These are phyloP conservation scores for Chloromonas sp. DNA, from an alignment of 163 green algal genomes.

Conservation along the genomic window DNA sequence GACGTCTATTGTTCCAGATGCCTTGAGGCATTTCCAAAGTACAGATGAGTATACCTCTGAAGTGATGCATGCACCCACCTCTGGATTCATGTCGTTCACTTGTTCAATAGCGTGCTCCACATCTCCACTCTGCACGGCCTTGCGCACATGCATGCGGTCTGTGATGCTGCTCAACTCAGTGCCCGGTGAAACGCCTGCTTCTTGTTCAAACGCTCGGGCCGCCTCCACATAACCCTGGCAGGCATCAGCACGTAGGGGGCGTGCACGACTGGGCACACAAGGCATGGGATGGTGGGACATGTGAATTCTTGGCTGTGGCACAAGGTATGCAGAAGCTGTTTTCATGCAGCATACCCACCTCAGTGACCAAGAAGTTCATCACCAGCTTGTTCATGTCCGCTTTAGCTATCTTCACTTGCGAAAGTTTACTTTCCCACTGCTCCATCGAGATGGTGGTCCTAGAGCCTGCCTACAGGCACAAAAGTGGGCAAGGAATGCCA, in stretches of 20 bases:
- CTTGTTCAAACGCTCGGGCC: slow-evolving; percentile 74
- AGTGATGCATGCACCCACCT: slow-evolving; percentile 45
- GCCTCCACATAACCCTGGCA: slow-evolving; percentile 81
- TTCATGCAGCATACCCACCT: slow-evolving; percentile 48
- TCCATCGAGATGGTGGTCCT: background rate
- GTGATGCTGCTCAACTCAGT: slow-evolving; percentile 75
- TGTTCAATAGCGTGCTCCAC: slow-evolving; percentile 82
- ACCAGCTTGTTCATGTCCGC: slow-evolving; percentile 90
- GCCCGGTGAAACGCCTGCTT: slow-evolving; percentile 64
- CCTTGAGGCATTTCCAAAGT: too few species aligned
- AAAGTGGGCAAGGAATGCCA: too few species aligned
- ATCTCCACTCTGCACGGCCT: slow-evolving; percentile 77
- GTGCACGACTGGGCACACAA: background rate
- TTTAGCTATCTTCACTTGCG: slow-evolving; percentile 63
- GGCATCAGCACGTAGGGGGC: background rate
- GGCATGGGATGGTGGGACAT: too few species aligned
- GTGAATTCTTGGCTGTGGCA: too few species aligned
- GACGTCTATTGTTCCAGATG: too few species aligned
- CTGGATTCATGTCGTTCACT: slow-evolving; percentile 94
- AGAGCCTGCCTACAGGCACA: background rate
- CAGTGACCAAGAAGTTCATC: slow-evolving; percentile 95
- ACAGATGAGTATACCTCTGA: too few species aligned
- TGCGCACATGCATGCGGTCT: slow-evolving; percentile 85
- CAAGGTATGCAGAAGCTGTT: too few species aligned
- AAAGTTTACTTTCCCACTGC: slow-evolving; percentile 71